These are phyloP conservation scores for Diaporthe destruens DNA, from an alignment of 2,329 filamentous ascomycete genomes.

Conservation along the genomic window DNA sequence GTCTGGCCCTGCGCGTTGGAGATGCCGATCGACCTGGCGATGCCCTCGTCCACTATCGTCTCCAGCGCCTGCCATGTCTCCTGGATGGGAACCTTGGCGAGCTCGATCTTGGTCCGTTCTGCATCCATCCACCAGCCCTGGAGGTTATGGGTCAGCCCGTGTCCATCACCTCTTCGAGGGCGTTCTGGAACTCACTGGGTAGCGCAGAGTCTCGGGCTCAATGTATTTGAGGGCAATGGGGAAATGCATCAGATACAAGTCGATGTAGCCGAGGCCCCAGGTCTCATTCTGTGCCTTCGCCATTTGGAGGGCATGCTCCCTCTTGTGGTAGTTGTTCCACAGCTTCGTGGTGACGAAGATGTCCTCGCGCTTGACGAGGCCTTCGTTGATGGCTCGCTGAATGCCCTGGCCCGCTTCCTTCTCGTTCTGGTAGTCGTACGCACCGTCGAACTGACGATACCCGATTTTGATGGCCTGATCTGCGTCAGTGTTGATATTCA, in stretches of 20 bases:
- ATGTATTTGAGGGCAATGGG: background rate
- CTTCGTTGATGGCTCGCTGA: constrained; percentile 1
- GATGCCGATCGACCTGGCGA: constrained; percentile 14
- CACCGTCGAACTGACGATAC: background rate
- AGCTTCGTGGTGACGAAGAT: constrained; percentile 12
- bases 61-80: constrained; percentile 11
- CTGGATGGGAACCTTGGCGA: background rate
- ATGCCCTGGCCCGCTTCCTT: constrained; percentile 4
- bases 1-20: constrained; percentile 10
- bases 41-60: constrained; percentile 9
- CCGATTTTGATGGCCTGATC: constrained; percentile 5
- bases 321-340: constrained; percentile 9
- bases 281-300: constrained; percentile 4
- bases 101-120: background rate
- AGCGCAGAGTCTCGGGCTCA: background rate
- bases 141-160: background rate
- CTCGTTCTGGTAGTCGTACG: constrained; percentile 15
- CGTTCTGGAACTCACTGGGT: background rate
- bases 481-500: background rate
- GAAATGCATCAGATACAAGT: background rate
- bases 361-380: constrained; percentile 5
- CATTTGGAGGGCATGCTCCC: constrained; percentile 6
- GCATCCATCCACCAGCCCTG: constrained; percentile 8
- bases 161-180: background rate
- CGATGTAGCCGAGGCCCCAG: constrained; percentile 8